Evolutionary conservation across 345 rosid genomes (phyloP), one percentile per base, ranked within the genome.

Genomic region (Euphorbia tirucalli): DNA sequence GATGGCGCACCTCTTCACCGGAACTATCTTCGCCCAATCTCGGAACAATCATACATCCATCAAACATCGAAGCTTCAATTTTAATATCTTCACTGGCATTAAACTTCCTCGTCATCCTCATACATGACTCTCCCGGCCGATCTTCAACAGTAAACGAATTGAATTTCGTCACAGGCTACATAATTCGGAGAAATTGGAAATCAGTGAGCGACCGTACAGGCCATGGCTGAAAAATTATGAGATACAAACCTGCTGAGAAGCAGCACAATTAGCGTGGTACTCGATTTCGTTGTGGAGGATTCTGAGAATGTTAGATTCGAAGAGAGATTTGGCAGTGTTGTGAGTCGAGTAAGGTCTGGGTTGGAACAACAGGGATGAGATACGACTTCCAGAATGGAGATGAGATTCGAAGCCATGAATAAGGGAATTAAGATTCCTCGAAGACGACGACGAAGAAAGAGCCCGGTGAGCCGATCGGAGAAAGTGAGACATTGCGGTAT

Each of bases 41-140:
- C 3, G 86, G 85, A 60, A 85, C 83, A 32, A 61, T 32, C 66
- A 71, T 74, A n/a, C 68, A 77, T 7, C 92, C 96, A 39, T 88
- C 93, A 81, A 88, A 86, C 93, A 90, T 84, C 3, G 90, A 83
- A 10, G 70, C 89, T 79, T 92, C 86, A 60, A 90, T 78, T 74
- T 90, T 80, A 63, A 87, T 78, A 21, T 54, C 77, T 48, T 88
- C 96, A 1, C 0, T 82, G 41, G 81, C 83, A 63, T 22, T 30
- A 8, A 75, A 84, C 37, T 43, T 83, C 2, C 82, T 74, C n/a
- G 72, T 83, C 89, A 89, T 84, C 50, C 75, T 77, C 56, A 88
- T 79, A 79, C 88, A 88, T 68, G 71, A 86, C 63, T 83, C 83
- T 11, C 93, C 89, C 0, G 84, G 79, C 66, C 75, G 76, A 73